phyloP scores from a whole-genome alignment of 106 monocot genomes.

The Agapanthus africanus region DNA sequence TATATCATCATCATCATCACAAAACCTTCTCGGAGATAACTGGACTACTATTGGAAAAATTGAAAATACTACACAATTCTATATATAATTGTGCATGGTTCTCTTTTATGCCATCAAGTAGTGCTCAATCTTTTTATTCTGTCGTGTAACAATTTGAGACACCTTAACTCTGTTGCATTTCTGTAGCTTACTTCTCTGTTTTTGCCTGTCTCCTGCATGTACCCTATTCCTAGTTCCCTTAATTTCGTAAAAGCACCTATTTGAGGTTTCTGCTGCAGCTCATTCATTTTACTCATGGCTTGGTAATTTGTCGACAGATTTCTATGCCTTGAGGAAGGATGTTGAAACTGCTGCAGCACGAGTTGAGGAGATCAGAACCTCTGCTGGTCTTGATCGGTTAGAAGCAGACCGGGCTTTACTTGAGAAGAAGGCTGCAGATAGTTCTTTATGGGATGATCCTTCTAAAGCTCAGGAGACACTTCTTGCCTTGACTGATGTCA shows the following conservation, averaged over 20 bases:
- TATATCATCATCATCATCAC: too few relatives aligned
- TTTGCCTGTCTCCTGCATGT: neutral
- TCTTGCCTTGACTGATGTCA: conserved; percentile 77
- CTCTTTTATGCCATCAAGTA: too few relatives aligned
- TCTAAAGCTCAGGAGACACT: conserved; percentile 71
- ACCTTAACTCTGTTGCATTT: neutral
- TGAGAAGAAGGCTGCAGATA: conserved; percentile 83
- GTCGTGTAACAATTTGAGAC: neutral
- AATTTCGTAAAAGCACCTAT: neutral
- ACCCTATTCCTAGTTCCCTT: neutral
- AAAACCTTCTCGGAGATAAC: neutral
- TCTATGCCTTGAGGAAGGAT: conserved; percentile 86
- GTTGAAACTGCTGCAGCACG: conserved; percentile 58
- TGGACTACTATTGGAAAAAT: neutral
- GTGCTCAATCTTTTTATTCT: neutral
- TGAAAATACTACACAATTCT: neutral
- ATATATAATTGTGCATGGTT: too few relatives aligned
- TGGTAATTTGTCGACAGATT: conserved; percentile 41
- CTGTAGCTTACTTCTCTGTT: conserved; percentile 2
- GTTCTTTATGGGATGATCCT: conserved; percentile 93
- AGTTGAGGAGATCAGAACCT: conserved; percentile 68
- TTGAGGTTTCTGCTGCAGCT: too few relatives aligned
- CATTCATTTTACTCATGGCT: neutral
- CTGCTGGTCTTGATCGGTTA: conserved; percentile 67
- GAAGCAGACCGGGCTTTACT: conserved; percentile 58